Evolutionary conservation across 202 grass and related monocot genomes (phyloP).

Genomic region (Carex arenaria): DNA sequence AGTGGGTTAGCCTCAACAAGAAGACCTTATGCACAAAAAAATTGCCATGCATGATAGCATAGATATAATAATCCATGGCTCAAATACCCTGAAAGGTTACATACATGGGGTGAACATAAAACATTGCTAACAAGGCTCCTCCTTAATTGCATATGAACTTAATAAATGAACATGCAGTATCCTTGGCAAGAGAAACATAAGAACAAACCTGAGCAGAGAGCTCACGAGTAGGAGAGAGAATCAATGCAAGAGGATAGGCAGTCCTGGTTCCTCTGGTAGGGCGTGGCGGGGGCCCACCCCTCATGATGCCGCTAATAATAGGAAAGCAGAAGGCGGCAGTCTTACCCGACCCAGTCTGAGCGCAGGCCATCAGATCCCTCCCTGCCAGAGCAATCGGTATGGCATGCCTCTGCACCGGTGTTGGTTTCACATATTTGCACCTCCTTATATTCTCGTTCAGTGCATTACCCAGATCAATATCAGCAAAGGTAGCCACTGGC

Average conservation of each 20-base stretch:
- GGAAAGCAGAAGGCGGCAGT: constrained; percentile 96
- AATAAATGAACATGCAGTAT: not conserved
- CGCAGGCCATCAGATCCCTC: constrained; percentile 95
- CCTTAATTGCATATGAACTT: not conserved
- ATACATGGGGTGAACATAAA: not conserved
- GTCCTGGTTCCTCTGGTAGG: constrained; percentile 43
- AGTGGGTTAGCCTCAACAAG: not conserved
- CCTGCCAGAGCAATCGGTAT: constrained; percentile 79
- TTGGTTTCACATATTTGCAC: constrained; percentile 93
- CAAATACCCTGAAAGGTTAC: not conserved
- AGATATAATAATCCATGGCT: not conserved
- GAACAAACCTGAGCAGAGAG: constrained; percentile 80
- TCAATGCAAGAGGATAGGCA: constrained; percentile 63
- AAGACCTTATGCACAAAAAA: not conserved
- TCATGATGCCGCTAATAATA: constrained; percentile 86
- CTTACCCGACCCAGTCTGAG: constrained; percentile 98
- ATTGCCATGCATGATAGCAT: too few species aligned
- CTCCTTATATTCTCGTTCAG: constrained; percentile 89
- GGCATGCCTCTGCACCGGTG: constrained; percentile 86
- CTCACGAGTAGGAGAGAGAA: constrained; percentile 85
- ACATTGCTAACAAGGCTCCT: not conserved
- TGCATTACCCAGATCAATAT: constrained; percentile 83
- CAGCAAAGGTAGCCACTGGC: constrained; percentile 77
- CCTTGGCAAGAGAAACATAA: not conserved
- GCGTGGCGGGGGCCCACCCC: constrained; percentile 37